phyloP scores from a whole-genome alignment of 139 green algal genomes.

The Chlamydomonas schloesseri region DNA sequence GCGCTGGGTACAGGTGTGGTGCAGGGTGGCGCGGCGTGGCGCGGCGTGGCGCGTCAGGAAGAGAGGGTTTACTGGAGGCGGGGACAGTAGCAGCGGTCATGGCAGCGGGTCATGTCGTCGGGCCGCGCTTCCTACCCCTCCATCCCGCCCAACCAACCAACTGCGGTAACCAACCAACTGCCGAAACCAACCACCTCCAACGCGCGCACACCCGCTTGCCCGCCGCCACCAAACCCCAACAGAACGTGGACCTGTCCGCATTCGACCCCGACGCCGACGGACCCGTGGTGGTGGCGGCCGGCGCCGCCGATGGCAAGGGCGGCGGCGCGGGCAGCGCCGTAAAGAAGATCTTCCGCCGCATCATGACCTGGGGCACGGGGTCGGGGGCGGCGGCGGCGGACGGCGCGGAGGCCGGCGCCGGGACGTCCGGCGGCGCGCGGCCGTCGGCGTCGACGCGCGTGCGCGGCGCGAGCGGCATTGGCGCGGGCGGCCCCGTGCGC shows the following conservation, averaged over 20 bases:
- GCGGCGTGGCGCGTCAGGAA: no score
- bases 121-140: no score
- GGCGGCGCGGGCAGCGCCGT: not conserved
- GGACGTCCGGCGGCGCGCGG: not conserved
- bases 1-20: no score
- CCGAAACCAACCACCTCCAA: no score
- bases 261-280: slow-evolving; percentile 18
- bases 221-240: not conserved
- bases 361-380: slow-evolving; percentile 16
- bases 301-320: not conserved
- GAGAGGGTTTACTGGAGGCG: no score
- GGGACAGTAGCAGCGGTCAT: no score
- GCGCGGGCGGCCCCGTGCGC: not conserved
- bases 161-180: no score
- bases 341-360: not conserved
- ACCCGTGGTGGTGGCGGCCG: not conserved
- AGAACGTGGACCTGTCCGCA: slow-evolving; percentile 35
- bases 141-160: no score
- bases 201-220: no score
- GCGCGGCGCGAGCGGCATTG: not conserved
- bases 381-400: not conserved
- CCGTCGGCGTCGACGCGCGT: slow-evolving; percentile 10
- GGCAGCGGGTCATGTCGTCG: no score
- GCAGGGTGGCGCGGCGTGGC: no score
- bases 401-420: not conserved